Base-by-base conservation (phyloP, 495 filamentous ascomycete species). In the Penicillium pulvis region DNA sequence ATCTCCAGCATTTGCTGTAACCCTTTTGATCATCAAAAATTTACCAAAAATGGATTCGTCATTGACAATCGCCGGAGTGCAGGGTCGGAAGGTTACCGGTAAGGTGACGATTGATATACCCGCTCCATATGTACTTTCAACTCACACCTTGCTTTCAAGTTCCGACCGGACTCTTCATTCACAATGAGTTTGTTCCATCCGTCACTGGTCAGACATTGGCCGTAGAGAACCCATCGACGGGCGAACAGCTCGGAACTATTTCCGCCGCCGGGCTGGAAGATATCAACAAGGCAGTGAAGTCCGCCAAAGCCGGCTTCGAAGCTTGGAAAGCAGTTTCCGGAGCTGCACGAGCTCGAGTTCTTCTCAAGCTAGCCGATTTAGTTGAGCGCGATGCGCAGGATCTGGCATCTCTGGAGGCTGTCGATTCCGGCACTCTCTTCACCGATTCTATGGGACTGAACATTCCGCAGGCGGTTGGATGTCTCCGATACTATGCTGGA, bases 241-340 rank as follows among this genome's bases (percentile, higher is more conserved):
- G 67, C 51, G 66, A 67, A 23, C 26, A 44, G 17, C 69, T 73
- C 31, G 67, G 62, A 35, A 47, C 49, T 12, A 66, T 76, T 42
- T 63, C 60, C 1, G 66, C 62, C 19, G 73, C 67, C 0, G 62
- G 60, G 5, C 19, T 41, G 8, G 60, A 63, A 7, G 73, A 76
- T 46, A 80, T 88, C 11, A 73, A 81, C 26, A 71, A 79, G 5
- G 87, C 86, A 9, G 80, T 83, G 31, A 67, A 73, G 2, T 82
- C 83, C 6, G 81, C 85, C 31, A 79, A 79, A 30, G 24, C 26
- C 0, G 73, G 64, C 2, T 65, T 72, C 26, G 50, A 55, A 6
- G 35, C 56, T 4, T 74, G 73, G 73, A 63, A 68, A 57, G 20
- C 80, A 72, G 79, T 79, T 59, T 71, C 64, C 1, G 72, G 53